These are phyloP conservation scores for Nigrospora oryzae DNA, from an alignment of 2,329 filamentous ascomycete genomes.

Conservation along the genomic window DNA sequence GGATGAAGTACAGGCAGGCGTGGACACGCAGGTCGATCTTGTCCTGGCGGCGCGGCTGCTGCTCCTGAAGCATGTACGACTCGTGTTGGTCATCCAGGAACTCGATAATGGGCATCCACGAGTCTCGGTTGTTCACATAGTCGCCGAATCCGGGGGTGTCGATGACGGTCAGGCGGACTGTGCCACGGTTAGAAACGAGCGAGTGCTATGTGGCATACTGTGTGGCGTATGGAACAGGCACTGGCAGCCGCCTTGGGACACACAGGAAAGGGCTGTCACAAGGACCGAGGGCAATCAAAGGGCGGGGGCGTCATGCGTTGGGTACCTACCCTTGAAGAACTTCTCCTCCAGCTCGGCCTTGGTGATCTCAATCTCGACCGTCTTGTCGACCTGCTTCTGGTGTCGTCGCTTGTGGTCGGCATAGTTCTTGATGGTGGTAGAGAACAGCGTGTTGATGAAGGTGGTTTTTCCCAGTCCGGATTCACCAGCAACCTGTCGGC, in stretches of 20 bases:
- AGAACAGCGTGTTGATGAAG: slow-evolving; percentile 99
- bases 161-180: slow-evolving; percentile 96
- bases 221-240: background rate
- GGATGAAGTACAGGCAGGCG: slow-evolving; percentile 97
- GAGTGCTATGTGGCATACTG: slow-evolving; percentile 3
- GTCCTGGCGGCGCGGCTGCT: slow-evolving; percentile 94
- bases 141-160: slow-evolving; percentile 98
- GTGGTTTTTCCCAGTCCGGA: slow-evolving; percentile 98
- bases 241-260: too few relatives aligned
- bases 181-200: slow-evolving; percentile 8
- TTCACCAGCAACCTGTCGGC: slow-evolving; percentile 81
- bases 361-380: slow-evolving; percentile 99
- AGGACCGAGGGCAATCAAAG: background rate
- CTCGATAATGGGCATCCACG: slow-evolving; percentile 99
- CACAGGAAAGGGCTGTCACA: slow-evolving; percentile 3
- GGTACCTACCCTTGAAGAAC: slow-evolving; percentile 90
- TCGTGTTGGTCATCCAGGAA: slow-evolving; percentile 99
- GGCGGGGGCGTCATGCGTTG: background rate
- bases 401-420: slow-evolving; percentile 99
- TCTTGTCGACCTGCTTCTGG: slow-evolving; percentile 99
- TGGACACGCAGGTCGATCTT: slow-evolving; percentile 99
- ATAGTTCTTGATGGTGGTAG: slow-evolving; percentile 99
- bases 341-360: slow-evolving; percentile 99
- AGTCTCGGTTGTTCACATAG: slow-evolving; percentile 99
- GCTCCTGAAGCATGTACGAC: slow-evolving; percentile 99